Evolutionary conservation across 371 early-diverging fungal genomes (phyloP).

Genomic region (Rhizopus sp.): DNA sequence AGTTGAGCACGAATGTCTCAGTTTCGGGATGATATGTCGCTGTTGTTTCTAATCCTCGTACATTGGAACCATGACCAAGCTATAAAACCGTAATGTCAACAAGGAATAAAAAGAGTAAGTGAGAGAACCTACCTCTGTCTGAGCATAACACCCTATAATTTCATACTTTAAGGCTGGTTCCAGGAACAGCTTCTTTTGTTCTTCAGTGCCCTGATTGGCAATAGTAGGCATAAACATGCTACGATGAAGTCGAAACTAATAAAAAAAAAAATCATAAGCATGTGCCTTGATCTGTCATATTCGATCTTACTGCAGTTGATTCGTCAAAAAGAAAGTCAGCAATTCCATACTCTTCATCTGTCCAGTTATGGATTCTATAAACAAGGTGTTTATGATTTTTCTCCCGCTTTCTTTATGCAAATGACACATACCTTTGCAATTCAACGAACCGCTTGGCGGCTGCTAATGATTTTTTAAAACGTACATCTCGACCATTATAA

Average conservation of each 20-base stretch:
- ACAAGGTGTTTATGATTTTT: neutral
- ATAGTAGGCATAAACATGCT: constrained; percentile 76
- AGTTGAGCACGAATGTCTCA: constrained; percentile 74
- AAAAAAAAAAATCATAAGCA: neutral
- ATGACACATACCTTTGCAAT: constrained; percentile 38
- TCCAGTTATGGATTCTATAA: constrained; percentile 53
- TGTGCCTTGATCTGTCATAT: neutral
- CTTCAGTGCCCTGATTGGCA: constrained; percentile 66
- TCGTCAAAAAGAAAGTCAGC: constrained; percentile 62
- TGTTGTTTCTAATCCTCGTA: constrained; percentile 85
- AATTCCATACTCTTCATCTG: constrained; percentile 49
- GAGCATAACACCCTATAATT: constrained; percentile 80
- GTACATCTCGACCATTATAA: constrained; percentile 53
- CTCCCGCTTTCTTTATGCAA: neutral
- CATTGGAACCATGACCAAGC: constrained; percentile 79
- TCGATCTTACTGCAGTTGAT: constrained; percentile 52
- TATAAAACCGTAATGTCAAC: constrained; percentile 15
- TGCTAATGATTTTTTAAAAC: constrained; percentile 48
- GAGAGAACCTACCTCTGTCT: constrained; percentile 56
- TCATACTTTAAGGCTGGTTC: constrained; percentile 63
- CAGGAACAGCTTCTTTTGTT: constrained; percentile 64
- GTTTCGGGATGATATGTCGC: constrained; percentile 75
- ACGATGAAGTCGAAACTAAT: constrained; percentile 55
- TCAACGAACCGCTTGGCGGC: constrained; percentile 55
- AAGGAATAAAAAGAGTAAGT: neutral